Evolutionary conservation across 306 rosid genomes (phyloP), one percentile per base, ranked within the genome.

Genomic region (Sesbania bispinosa): DNA sequence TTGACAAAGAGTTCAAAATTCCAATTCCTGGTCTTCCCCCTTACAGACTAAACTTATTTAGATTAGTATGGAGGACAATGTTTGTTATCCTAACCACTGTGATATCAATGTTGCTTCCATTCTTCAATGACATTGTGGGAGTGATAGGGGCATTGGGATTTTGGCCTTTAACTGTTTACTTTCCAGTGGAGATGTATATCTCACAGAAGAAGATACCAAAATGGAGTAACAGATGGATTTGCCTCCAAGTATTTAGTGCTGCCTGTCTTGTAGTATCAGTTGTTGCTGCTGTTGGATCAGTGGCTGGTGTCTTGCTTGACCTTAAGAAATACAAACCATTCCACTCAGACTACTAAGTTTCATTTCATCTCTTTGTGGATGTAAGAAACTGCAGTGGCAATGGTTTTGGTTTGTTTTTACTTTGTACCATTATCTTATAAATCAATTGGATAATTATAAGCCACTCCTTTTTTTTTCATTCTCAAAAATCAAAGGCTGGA

Each of bases 101-200:
- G 8, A 57, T 85, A 24, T 83, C 96, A 20, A 92, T 92, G 97
- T 10, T 87, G 78, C 84, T 92, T 16, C 97, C 97, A 0, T 92
- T 92, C 78, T 89, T 92, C 73, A 92, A 92, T 67, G 93, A 87
- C 67, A 62, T 92, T 3, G 88, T 84, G 9, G 97, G 93, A 57
- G 83, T 92, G n/a, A 83, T 92, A 20, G 97, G 97, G 4, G 93
- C 97, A 20, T 33, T 89, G 55, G 92, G 92, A 18, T 89, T 89
- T 76, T 92, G 96, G 96, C 97, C 97, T 14, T 78, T 88, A 14
- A 87, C 90, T 0, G 96, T 90, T 1, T 86, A 84, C 70, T 86
- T 90, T 69, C 97, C 97, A 0, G 88, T 92, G 70, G 84, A 82
- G 80, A 92, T 92, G 96, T 87, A 92, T 54, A 84, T 89, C 21